Base-by-base conservation (phyloP, 768 basidiomycete species). In the Suillus spraguei region DNA sequence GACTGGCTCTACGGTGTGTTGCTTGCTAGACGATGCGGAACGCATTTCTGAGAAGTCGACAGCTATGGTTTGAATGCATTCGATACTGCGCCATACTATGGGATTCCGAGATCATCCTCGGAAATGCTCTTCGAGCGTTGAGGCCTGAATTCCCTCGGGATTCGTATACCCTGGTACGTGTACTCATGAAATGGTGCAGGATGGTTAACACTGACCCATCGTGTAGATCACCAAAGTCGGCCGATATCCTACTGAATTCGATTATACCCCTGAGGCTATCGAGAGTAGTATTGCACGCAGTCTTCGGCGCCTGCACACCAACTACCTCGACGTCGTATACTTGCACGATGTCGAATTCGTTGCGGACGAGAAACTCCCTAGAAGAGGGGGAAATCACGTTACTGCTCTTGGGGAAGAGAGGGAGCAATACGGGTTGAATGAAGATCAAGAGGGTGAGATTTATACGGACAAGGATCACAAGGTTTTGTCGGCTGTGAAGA, bases 341-440 rank as follows among this genome's bases (percentile, higher is more conserved):
- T 76, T 94, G 36, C 94, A 96, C 70, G 94, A 96, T 71, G 84
- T 91, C 55, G 94, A 95, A 78, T 92, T 87, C 66, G 84, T 95
- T 14, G 83, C 83, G 46, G 81, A 85, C 3, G 72, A 77, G 42
- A 78, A 88, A 47, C 69, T 78, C 35, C 83, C 88, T 2, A 78
- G 78, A 52, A 70, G 72, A 33, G 81, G 78, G 20, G 91, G 91
- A 4, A 80, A 87, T 65, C 88, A 88, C 68, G 70, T 76, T 1
- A 64, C 72, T 1, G 90, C 91, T 9, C 74, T 94, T 22, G 74
- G 71, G 11, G 78, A 74, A 2, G 85, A 89, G 41, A 80, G 80
- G 17, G 81, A 69, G 8, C 82, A 78, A 11, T 96, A 92, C 73
- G 94, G 94, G 1, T 76, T 95, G 46, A 78, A 73, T 0, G 72